Conservation (phyloP, 2,329 filamentous ascomycete genomes). For the Xylaria multiplex region DNA sequence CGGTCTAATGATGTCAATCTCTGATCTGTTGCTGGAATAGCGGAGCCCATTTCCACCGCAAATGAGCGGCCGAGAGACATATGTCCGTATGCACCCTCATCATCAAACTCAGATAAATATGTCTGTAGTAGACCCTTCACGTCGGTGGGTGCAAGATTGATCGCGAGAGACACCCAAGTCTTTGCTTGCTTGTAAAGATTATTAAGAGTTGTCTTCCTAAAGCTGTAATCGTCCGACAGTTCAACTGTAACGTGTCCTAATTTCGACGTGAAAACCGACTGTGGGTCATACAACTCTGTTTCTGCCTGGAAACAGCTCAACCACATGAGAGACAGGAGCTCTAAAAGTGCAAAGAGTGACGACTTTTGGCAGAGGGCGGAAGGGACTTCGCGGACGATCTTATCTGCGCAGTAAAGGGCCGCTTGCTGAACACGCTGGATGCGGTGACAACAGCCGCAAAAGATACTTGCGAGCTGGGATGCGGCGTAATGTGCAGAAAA, state of each 20-base stretch:
- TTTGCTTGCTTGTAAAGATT: conserved; percentile 80
- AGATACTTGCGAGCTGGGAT: conserved; percentile 83
- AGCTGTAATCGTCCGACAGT: conserved; percentile 90
- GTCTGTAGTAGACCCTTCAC: conserved; percentile 96
- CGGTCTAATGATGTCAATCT: conserved; percentile 83
- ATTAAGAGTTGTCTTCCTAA: conserved; percentile 82
- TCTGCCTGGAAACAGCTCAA: conserved; percentile 92
- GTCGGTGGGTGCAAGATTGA: conserved; percentile 88
- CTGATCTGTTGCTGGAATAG: conserved; percentile 87
- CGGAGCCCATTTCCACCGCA: conserved; percentile 88
- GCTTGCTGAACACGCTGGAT: conserved; percentile 92
- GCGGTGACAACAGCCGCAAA: conserved; percentile 91
- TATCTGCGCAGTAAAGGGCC: conserved; percentile 83
- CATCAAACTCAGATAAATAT: conserved; percentile 93
- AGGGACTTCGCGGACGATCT: conserved; percentile 84
- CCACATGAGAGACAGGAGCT: conserved; percentile 95
- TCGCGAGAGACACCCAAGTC: conserved; percentile 80
- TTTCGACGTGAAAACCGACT: conserved; percentile 79
- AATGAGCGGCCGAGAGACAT: conserved; percentile 94
- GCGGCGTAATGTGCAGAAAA: conserved; percentile 96
- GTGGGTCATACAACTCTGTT: conserved; percentile 91
- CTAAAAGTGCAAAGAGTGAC: conserved; percentile 90
- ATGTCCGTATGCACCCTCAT: conserved; percentile 90
- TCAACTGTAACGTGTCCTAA: conserved; percentile 84
- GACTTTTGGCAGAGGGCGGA: conserved; percentile 90